Evolutionary conservation across 345 rosid genomes (phyloP), one percentile per base, ranked within the genome.

Genomic region (Brassica rapa): DNA sequence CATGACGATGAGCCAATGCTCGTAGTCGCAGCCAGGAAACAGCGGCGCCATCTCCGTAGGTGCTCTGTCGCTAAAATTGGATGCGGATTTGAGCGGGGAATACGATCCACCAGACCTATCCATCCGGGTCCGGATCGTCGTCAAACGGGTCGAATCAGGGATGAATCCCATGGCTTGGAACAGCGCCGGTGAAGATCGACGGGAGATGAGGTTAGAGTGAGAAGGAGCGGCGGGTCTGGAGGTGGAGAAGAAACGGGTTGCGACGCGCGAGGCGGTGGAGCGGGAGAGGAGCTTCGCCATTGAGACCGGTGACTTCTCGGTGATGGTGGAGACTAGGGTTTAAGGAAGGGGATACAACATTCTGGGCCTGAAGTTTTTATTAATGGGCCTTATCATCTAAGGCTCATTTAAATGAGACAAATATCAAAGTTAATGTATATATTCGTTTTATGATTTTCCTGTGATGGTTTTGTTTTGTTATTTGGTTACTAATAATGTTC

Each of bases 1-100:
- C 90, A 93, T 95, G 9, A 95, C 91, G 70, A 93, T 95, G 37
- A 95, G 97, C 98, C 99, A 95, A 83, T 95, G 99, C 83, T 90
- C 83, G 73, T 93, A 95, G 39, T 95, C 99, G 67, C 97, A 91
- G 0, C 98, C 99, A 1, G 98, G 94, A 66, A 93, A 95, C 14
- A 93, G 93, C 33, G 97, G 96, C n/a, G 93, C 89, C 98, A 91
- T 93, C 66, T 95, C 97, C 19, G 89, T 93, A 16, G 98, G 97
- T 4, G 98, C 94, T 16, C 98, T 87, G 83, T 95, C 93, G 74
- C 94, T 90, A 85, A 87, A 90, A 82, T 87, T 91, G 2, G 97
- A 90, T 25, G 90, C 89, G 1, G 97, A 89, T 72, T 93, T 95
- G 53, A 95, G 83, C 0, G 98, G 98, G 0, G 98, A 91, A 83